Evolutionary conservation across 805 yeast species (phyloP), one percentile per base, ranked within the genome.

Genomic region (Suhomyces pyralidae): DNA sequence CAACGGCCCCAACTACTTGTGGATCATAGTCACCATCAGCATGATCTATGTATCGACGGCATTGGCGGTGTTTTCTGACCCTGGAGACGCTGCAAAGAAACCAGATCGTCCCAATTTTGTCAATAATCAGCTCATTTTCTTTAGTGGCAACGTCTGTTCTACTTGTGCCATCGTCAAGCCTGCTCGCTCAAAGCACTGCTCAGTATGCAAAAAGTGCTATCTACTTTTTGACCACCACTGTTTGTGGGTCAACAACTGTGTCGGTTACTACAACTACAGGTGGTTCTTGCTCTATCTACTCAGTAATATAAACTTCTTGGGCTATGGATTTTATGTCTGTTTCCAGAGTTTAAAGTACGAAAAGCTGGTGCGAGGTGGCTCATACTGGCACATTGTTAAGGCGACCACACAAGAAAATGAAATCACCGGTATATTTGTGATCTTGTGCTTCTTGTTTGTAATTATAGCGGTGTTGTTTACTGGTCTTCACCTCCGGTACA

Each of bases 221-320:
- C 68, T 75, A 40, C 58, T 78, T 55, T 73, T 67, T 56, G 88
- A 83, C 64, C 88, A 83, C 61, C 87, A 83, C 65, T 83, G 88
- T 61, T 61, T 82, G 14, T 83, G 86, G 85, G 76, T 83, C 43
- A 85, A 86, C 61, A 88, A 84, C 58, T 89, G 96, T 64, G 78
- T 89, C 42, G 96, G 96, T 1, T 71, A 74, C 56, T 75, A 79
- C 45, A 89, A 89, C 63, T 83, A 79, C 64, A 65, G 76, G 40
- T 85, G 81, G 76, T 89, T 89, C 61, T 58, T 84, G 50, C 57
- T 68, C 3, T 88, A 84, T 57, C 64, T 89, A 46, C 44, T 79
- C 0, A 66, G 79, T 44, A 86, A 88, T 59, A 52, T 71, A 54
- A 46, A 54, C 51, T 38, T 62, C 40, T 54, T 65, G 56, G 59